phyloP scores from a whole-genome alignment of 352 stramenopile genomes.

The Blastocystis sp. region DNA sequence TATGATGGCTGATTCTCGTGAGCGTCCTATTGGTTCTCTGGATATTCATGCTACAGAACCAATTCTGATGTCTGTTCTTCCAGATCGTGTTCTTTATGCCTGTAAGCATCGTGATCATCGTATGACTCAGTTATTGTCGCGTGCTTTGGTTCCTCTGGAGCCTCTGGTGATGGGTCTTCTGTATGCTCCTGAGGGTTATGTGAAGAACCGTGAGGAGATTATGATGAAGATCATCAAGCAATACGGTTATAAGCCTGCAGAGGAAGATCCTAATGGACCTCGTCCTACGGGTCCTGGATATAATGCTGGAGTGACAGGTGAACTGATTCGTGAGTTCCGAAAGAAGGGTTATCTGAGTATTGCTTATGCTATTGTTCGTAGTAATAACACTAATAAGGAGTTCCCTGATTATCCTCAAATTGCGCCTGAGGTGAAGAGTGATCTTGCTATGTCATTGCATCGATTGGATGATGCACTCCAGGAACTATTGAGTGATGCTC shows the following conservation, averaged over 20 bases:
- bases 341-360: constrained; percentile 55
- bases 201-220: constrained; percentile 57
- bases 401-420: constrained; percentile 62
- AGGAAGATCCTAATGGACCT: constrained; percentile 55
- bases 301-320: constrained; percentile 55
- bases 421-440: constrained; percentile 47
- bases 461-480: constrained; percentile 55
- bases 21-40: constrained; percentile 53
- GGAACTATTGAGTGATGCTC: constrained; percentile 40
- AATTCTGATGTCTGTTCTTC: constrained; percentile 57
- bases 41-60: constrained; percentile 59
- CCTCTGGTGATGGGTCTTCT: constrained; percentile 55
- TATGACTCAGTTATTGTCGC: constrained; percentile 58
- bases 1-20: constrained; percentile 55
- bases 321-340: constrained; percentile 49
- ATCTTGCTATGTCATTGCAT: constrained; percentile 57
- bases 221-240: constrained; percentile 56
- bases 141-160: constrained; percentile 52
- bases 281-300: constrained; percentile 47
- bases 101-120: constrained; percentile 60
- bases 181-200: constrained; percentile 44
- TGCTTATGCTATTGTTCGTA: constrained; percentile 60
- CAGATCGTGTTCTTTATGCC: constrained; percentile 57
- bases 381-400: constrained; percentile 53
- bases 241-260: constrained; percentile 59